Conservation (phyloP, 2,329 filamentous ascomycete species). For the Amauroascus niger region DNA sequence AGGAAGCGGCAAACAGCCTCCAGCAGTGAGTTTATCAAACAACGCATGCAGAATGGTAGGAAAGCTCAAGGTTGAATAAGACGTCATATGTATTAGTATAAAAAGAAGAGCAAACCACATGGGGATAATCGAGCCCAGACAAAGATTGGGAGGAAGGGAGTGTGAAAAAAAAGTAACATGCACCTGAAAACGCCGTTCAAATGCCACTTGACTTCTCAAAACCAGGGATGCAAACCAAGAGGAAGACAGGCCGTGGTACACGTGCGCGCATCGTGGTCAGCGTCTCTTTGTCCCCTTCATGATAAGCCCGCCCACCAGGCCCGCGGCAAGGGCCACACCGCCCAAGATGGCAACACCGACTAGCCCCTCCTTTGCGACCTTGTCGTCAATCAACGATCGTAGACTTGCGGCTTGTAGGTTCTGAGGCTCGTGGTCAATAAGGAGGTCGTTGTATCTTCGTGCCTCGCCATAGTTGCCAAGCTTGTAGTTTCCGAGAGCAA, state of each 20-base stretch:
- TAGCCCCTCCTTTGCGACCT: constrained; percentile 86
- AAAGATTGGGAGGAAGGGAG: no score
- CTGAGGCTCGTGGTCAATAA: constrained; percentile 80
- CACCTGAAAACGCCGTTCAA: constrained; percentile 8
- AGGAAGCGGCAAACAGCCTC: not conserved
- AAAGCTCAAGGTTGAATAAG: not conserved
- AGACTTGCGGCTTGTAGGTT: constrained; percentile 87
- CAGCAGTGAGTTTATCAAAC: no score
- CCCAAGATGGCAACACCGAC: constrained; percentile 92
- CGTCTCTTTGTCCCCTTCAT: constrained; percentile 63
- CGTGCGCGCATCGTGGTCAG: constrained; percentile 21
- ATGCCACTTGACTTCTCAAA: constrained; percentile 4
- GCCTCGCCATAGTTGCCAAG: constrained; percentile 95
- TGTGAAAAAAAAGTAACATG: not conserved
- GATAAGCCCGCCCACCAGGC: constrained; percentile 81
- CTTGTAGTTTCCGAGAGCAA: constrained; percentile 95
- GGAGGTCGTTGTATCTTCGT: constrained; percentile 82
- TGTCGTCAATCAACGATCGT: constrained; percentile 82
- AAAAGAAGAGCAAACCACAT: not conserved
- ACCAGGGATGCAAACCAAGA: not conserved
- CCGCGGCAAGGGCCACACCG: constrained; percentile 82
- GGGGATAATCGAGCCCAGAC: not conserved
- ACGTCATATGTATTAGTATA: not conserved
- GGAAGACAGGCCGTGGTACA: constrained; percentile 3
- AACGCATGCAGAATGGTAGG: no score